Percentiles rank a stretch among this genome's conserved stretches.
phyloP scores from a whole-genome alignment of 73 alveolate species.

The Paramecium sexaurelia region DNA sequence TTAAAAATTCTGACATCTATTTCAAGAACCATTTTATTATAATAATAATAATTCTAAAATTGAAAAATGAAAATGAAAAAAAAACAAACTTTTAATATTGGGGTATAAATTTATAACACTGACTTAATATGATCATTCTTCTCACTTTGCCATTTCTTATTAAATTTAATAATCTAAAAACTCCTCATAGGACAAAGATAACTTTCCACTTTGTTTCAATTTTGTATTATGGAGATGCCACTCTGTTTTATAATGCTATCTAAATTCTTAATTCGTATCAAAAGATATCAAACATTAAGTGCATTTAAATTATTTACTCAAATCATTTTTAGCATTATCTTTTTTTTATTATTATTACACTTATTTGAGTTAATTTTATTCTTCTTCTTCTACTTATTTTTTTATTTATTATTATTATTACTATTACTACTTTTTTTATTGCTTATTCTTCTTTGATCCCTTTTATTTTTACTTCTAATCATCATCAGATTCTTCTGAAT shows the following conservation, averaged over 20 bases:
- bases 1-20: not conserved
- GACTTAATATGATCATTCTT: not conserved
- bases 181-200: not conserved
- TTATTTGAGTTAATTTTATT: not conserved
- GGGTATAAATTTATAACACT: not conserved
- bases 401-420: slow-evolving; percentile 25
- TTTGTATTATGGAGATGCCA: slow-evolving; percentile 78
- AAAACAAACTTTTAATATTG: not conserved
- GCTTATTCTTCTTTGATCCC: not conserved
- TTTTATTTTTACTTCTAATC: slow-evolving; percentile 36
- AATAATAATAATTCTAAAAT: not conserved
- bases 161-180: not conserved
- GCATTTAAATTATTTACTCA: slow-evolving; percentile 53
- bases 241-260: slow-evolving; percentile 79
- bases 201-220: slow-evolving; percentile 53
- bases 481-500: slow-evolving; percentile 36
- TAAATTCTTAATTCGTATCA: slow-evolving; percentile 68
- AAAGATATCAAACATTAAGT: slow-evolving; percentile 65
- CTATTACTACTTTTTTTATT: not conserved
- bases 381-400: slow-evolving; percentile 9
- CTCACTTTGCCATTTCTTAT: not conserved
- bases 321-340: slow-evolving; percentile 1
- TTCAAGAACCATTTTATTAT: not conserved
- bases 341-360: slow-evolving; percentile 15
- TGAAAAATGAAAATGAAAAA: too few species aligned